Evolutionary conservation across 1,139 yeast species (phyloP).

Genomic region (Hyphopichia fennica): DNA sequence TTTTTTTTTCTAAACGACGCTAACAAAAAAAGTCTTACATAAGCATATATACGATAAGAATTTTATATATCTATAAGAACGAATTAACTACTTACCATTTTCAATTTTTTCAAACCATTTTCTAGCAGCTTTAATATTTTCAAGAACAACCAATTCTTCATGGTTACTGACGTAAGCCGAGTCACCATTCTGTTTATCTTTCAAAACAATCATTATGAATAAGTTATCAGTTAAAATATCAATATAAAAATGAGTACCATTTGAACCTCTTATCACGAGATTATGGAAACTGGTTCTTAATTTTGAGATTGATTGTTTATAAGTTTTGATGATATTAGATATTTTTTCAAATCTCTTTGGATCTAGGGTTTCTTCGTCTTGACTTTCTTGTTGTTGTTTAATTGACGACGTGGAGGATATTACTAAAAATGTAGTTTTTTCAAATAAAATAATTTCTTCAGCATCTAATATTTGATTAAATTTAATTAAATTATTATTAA

Average conservation of each 20-base stretch:
- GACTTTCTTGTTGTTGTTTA: constrained; percentile 18
- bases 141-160: constrained; percentile 63
- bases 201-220: constrained; percentile 70
- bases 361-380: constrained; percentile 44
- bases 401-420: constrained; percentile 68
- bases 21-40: neutral
- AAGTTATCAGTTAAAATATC: constrained; percentile 74
- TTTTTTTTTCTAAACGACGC: neutral
- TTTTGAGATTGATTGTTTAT: constrained; percentile 89
- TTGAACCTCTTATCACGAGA: constrained; percentile 71
- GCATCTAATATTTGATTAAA: constrained; percentile 80
- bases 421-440: constrained; percentile 89
- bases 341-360: constrained; percentile 95
- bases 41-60: neutral
- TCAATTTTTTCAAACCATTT: constrained; percentile 66
- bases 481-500: constrained; percentile 73
- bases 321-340: constrained; percentile 89
- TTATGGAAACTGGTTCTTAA: constrained; percentile 82
- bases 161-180: constrained; percentile 31
- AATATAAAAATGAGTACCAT: constrained; percentile 64
- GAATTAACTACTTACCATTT: constrained; percentile 5
- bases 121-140: constrained; percentile 68
- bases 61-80: neutral
- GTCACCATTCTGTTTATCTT: constrained; percentile 27
- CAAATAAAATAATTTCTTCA: constrained; percentile 88